A percentile compares a stretch with the other conserved stretches of the same genome.
phyloP scores from a whole-genome alignment of 768 basidiomycete genomes.

The Multifurca ochricompacta region DNA sequence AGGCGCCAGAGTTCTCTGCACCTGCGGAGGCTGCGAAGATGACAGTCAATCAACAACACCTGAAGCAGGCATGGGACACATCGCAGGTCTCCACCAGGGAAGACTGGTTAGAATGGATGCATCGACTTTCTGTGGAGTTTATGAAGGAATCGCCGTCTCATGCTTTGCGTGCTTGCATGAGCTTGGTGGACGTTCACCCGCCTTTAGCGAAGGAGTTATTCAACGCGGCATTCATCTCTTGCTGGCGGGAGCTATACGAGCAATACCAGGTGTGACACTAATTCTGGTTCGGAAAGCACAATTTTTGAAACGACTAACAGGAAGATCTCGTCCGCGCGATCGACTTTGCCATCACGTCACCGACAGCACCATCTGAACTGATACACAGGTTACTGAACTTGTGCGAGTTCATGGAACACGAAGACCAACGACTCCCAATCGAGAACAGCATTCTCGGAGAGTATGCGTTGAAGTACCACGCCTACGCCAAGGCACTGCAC shows the following conservation, averaged over 20 bases:
- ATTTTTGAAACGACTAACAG: conserved; percentile 33
- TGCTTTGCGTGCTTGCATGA: conserved; percentile 95
- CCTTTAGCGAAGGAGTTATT: conserved; percentile 92
- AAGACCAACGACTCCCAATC: conserved; percentile 91
- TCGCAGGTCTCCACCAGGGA: conserved; percentile 67
- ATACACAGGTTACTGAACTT: conserved; percentile 88
- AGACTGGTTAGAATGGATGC: conserved; percentile 97
- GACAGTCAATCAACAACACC: conserved; percentile 91
- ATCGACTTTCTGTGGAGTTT: conserved; percentile 84
- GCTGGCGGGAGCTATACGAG: conserved; percentile 94
- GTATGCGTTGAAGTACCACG: conserved; percentile 87
- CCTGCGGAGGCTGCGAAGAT: conserved; percentile 78
- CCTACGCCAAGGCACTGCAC: conserved; percentile 95
- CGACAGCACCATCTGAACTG: conserved; percentile 74
- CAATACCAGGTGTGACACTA: conserved; percentile 73
- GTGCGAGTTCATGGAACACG: conserved; percentile 99
- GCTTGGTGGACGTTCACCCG: conserved; percentile 82
- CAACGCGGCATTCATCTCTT: conserved; percentile 97
- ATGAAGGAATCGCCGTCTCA: conserved; percentile 98
- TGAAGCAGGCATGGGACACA: conserved; percentile 95
- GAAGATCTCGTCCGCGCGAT: conserved; percentile 92
- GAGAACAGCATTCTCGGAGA: conserved; percentile 90
- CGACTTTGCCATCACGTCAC: conserved; percentile 74
- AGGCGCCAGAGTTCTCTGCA: conserved; percentile 65
- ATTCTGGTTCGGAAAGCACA: not conserved